phyloP scores from a whole-genome alignment of 148 eudicot species.

The Simmondsia chinensis region DNA sequence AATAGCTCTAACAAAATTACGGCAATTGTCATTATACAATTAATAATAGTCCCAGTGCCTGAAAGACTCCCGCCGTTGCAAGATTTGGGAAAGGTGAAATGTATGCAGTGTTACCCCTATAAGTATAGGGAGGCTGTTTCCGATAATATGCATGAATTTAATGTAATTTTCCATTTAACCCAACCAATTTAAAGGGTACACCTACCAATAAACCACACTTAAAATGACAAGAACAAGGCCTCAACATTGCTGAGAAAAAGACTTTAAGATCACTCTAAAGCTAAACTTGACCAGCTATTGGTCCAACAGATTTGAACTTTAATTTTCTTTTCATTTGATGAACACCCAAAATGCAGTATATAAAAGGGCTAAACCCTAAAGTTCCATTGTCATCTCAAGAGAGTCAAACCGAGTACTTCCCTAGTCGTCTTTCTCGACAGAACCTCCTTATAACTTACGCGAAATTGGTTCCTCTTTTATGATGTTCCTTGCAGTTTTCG shows the following conservation, averaged over 20 bases:
- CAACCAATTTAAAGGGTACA: not conserved
- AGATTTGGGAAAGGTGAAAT: too few relatives aligned
- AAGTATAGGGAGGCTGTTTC: too few relatives aligned
- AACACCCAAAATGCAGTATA: conserved; percentile 1
- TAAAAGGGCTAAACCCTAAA: conserved; percentile 5
- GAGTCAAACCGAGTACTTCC: too few relatives aligned
- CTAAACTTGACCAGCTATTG: conserved; percentile 15
- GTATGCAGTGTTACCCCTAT: too few relatives aligned
- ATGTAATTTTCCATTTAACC: too few relatives aligned
- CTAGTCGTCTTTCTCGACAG: not conserved
- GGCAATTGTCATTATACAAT: too few relatives aligned
- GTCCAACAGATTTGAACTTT: not conserved
- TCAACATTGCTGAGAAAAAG: not conserved
- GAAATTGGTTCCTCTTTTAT: conserved; percentile 3
- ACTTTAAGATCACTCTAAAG: conserved; percentile 25
- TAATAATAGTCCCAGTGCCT: too few relatives aligned
- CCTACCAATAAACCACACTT: not conserved
- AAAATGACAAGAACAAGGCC: not conserved
- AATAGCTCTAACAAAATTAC: too few relatives aligned
- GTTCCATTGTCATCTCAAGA: conserved; percentile 11
- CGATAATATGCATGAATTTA: too few relatives aligned
- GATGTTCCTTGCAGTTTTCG: not conserved
- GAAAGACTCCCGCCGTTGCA: too few relatives aligned
- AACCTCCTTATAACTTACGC: not conserved
- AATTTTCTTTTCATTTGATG: not conserved